Evolutionary conservation across 495 filamentous ascomycete species (phyloP), one percentile per base, ranked within the genome.

Genomic region (Hypoxylon perforatum): DNA sequence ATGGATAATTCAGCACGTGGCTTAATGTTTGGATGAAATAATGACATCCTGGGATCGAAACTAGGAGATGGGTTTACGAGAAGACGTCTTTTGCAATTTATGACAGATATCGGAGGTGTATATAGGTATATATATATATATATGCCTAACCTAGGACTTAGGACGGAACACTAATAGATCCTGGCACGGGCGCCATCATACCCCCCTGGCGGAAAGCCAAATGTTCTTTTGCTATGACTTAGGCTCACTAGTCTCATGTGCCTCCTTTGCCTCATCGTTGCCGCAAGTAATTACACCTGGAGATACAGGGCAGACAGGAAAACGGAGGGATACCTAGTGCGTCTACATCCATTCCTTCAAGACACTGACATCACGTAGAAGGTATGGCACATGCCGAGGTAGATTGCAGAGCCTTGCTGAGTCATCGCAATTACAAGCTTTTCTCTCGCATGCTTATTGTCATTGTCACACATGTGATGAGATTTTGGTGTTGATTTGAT

Each of bases 81-180:
- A 21, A 19, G 14, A 61, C 39, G 48, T n/a, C 46, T 30, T 52
- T 45, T n/a, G 45, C 28, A 5, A 38, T 23, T 44, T 9, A 44
- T 9, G 17, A 12, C 46, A 36, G 45, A 28, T 52, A 30, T 49
- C 3, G 25, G 25, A 28, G 25, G 25, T 8, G n/a, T n/a, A n/a
- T 28, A 3, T 1, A 33, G 30, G 30, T 33, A 33, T 33, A 33
- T n/a, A 28, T 33, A 33, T 33, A 33, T 3, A 9, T 33, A 33
- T 33, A 33, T 33, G 7, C 30, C 30, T 10, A 33, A 33, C 30
- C 8, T 33, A 33, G 30, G 30, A 14, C 23, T 14, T 28, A 25
- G 3, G n/a, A 49, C n/a, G 46, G 14, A 14, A 30, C 41, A 9
- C 41, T 44, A 18, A 44, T 44, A 18, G 4, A 19, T 21, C 15